Base-by-base conservation (phyloP, 495 filamentous ascomycete genomes). In the Cairneyella variabilis region DNA sequence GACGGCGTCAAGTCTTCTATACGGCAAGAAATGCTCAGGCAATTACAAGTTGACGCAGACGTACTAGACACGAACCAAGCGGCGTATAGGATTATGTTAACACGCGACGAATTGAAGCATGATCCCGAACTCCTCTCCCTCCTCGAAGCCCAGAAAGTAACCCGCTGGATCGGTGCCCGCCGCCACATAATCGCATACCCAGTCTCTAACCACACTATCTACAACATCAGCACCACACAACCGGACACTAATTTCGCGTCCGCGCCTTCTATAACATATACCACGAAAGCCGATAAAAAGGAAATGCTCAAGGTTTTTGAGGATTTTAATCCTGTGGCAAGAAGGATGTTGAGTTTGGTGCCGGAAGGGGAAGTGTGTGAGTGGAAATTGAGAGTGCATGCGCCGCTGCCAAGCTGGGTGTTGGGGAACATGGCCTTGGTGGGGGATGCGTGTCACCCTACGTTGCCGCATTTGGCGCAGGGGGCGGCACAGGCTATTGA, bases 121-220 rank as follows among this genome's bases (percentile, higher is more conserved):
- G 83, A 90, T 65, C 76, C 82, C 0, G 83, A 87, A 58, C 78
- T 91, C n/a, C 69, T 86, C 22, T 79, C 70, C 21, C 76, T 92
- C 6, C 69, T 92, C 12, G 78, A 86, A 52, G 70, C 73, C 56
- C 82, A 85, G 54, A 72, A 68, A n/a, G 86, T 86, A 11, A 84
- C 83, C 8, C 79, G 88, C 30, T 92, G 86, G 88, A 88, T 91
- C 51, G 87, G 88, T 39, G 80, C 80, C 62, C 82, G 82, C 59
- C 71, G 85, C 0, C 88, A 93, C 66, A 90, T 91, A 65, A 90
- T 93, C 62, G 89, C 88, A 3, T 95, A 91, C 67, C 81, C 88
- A 0, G 82, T 95, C 52, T 76, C 76, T 61, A 80, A 76, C 70
- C 82, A 91, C 61, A 78, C 73, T 21, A 86, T 89, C 66, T 90